Evolutionary conservation across 768 basidiomycete species (phyloP), one percentile per base, ranked within the genome.

Genomic region (Mycena polygramma): DNA sequence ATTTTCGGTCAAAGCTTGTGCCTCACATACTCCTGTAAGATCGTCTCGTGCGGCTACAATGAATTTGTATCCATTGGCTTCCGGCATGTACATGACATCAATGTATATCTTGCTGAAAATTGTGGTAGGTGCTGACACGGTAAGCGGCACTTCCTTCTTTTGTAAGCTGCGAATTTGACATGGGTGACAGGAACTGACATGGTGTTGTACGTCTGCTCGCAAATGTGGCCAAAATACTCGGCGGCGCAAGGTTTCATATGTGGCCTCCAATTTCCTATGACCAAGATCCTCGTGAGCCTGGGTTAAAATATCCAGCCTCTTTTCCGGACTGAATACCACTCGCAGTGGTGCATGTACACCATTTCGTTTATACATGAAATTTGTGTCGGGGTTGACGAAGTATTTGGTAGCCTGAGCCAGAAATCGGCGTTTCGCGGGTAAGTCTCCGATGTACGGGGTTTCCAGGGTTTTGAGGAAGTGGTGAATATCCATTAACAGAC

Each of bases 171-270:
- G 72, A 3, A 71, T 51, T 65, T 80, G 80, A 26, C 80, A 81
- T 15, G 71, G 26, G 20, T 76, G 72, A 51, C 80, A 81, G 0
- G 81, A 78, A 35, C 65, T 43, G 0, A 81, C 69, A 57, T 75
- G 76, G 52, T 77, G 75, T 7, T 70, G 52, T 0, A 81, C 45
- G 22, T 80, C 73, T 0, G 61, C 61, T 17, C 61, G 48, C 7
- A 62, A 20, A 22, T 62, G 61, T 41, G 61, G 61, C 61, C 61
- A 62, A 17, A 22, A 62, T 0, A 62, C 48, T 39, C 61, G 48
- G 4, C 36, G 4, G 3, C 51, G 20, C 9, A 62, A 13, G 9
- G 48, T 51, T 39, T 62, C 51, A 15, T 53, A 62, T 1, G 51
- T 53, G 0, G 61, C 39, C 8, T 62, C 61, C 15, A 53, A 15